Percentiles rank a stretch among this genome's conserved stretches.
Evolutionary conservation across 2,329 filamentous ascomycete genomes (phyloP).

Genomic region (Calonectria fujianensis): DNA sequence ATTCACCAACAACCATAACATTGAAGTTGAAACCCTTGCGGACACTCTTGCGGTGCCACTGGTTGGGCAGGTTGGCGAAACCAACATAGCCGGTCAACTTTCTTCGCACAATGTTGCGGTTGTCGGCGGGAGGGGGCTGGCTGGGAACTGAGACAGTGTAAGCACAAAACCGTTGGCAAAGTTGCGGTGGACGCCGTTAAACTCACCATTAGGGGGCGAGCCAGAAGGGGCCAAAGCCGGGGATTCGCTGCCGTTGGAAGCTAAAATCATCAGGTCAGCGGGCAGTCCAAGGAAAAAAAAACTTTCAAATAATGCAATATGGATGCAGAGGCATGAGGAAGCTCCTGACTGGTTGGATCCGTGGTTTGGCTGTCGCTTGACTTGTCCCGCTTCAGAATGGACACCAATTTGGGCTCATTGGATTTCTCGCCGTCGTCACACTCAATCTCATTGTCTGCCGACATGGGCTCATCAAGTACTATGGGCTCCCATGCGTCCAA

Average conservation of each 20-base stretch:
- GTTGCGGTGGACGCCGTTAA: conserved; percentile 32
- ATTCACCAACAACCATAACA: conserved; percentile 99
- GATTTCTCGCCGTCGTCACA: conserved; percentile 27
- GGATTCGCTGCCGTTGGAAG: conserved; percentile 67
- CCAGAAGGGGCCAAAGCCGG: conserved; percentile 64
- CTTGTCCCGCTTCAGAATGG: background rate
- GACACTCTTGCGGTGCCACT: conserved; percentile 99
- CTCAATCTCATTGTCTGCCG: conserved; percentile 44
- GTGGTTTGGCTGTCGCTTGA: conserved; percentile 23
- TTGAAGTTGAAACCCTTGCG: conserved; percentile 99
- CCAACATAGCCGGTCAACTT: conserved; percentile 99
- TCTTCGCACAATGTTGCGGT: conserved; percentile 96
- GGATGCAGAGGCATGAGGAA: conserved; percentile 52
- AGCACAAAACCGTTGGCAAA: conserved; percentile 14
- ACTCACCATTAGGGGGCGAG: conserved; percentile 64
- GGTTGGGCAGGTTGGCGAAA: conserved; percentile 98
- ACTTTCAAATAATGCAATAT: conserved; percentile 44
- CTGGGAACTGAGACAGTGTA: conserved; percentile 56
- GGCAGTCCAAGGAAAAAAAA: conserved; percentile 18
- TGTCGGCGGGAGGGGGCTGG: conserved; percentile 72
- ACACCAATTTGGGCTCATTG: conserved; percentile 13
- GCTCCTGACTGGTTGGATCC: conserved; percentile 60
- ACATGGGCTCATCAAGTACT: conserved; percentile 65
- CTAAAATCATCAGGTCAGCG: conserved; percentile 64
- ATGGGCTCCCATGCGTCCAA: conserved; percentile 66